Evolutionary conservation across 2,329 filamentous ascomycete genomes (phyloP), one percentile per base, ranked within the genome.

Genomic region (Penicillium hesseltinei): DNA sequence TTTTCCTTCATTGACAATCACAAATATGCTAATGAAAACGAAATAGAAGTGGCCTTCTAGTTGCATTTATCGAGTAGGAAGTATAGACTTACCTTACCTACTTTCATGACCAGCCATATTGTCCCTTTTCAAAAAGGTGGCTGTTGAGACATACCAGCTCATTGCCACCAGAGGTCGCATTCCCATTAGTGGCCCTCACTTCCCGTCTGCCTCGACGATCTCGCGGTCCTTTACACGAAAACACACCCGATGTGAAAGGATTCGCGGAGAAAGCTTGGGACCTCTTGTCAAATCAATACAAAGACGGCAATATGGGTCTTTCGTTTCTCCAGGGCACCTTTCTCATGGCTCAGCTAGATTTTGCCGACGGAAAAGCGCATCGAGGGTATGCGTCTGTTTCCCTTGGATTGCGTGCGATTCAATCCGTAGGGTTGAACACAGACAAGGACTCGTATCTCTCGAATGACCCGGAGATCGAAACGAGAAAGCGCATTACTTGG

Each of bases 31-130:
- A 13, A 42, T n/a, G 15, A 17, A 33, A 21, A 15, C 25, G 15
- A 35, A 27, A 5, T 3, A 53, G 46, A 31, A 33, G 21, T 5
- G 27, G 25, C 9, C 29, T 62, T 25, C 47, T 58, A 0, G 23
- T 35, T 5, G 51, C 52, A 3, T 60, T 62, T 17, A 51, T 67
- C 23, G 49, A 62, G 49, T 54, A 59, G 4, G 60, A 69, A 40
- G 62, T 69, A 5, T 51, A 66, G 1, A 53, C 57, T 6, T 69
- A 67, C 38, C 48, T 69, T 15, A 54, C 33, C 19, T 54, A 65
- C 35, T 66, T 69, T 15, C 66, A 69, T 43, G 66, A 69, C 49
- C 66, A 68, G 45, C 66, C 66, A 6, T 69, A 67, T 35, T 67
- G 66, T 43, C 59, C 64, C 3, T 68, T 69, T 27, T 51, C 58